phyloP scores from a whole-genome alignment of 1,284 basidiomycete genomes.

The Leccinum pachyderme region DNA sequence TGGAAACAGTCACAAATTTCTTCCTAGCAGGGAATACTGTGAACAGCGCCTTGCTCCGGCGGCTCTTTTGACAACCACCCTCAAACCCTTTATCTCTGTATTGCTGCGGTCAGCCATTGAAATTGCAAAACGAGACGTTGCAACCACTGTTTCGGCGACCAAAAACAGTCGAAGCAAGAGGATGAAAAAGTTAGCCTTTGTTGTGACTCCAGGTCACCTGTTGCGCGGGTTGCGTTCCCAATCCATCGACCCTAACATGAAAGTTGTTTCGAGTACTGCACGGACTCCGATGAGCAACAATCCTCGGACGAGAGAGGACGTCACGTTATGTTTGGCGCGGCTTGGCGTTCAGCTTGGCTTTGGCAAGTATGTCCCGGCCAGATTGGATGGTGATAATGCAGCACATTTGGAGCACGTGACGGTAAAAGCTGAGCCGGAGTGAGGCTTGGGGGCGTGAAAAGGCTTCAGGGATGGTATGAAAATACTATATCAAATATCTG shows the following conservation, averaged over 20 bases:
- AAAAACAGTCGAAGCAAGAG: constrained; percentile 24
- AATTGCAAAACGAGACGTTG: constrained; percentile 29
- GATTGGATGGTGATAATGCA: background rate
- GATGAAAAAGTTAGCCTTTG: constrained; percentile 28
- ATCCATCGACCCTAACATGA: constrained; percentile 3
- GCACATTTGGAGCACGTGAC: background rate
- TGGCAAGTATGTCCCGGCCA: background rate
- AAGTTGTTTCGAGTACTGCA: background rate
- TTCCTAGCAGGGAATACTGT: constrained; percentile 8
- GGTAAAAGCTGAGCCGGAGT: constrained; percentile 18
- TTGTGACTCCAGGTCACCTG: constrained; percentile 39
- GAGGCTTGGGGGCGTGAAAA: background rate
- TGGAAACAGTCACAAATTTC: constrained; percentile 7
- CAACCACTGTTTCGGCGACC: constrained; percentile 12
- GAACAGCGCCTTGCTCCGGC: constrained; percentile 28
- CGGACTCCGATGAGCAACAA: constrained; percentile 11
- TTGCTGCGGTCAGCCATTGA: constrained; percentile 29
- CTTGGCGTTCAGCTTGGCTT: constrained; percentile 29
- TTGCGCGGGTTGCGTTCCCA: constrained; percentile 33
- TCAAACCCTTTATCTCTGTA: constrained; percentile 31
- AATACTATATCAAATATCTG: background rate
- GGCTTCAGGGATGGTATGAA: background rate
- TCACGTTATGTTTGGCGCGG: constrained; percentile 28
- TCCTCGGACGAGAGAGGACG: constrained; percentile 17
- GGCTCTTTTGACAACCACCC: constrained; percentile 27